Evolutionary conservation across 2,329 filamentous ascomycete species (phyloP).

Genomic region (Fusarium subglutinans): DNA sequence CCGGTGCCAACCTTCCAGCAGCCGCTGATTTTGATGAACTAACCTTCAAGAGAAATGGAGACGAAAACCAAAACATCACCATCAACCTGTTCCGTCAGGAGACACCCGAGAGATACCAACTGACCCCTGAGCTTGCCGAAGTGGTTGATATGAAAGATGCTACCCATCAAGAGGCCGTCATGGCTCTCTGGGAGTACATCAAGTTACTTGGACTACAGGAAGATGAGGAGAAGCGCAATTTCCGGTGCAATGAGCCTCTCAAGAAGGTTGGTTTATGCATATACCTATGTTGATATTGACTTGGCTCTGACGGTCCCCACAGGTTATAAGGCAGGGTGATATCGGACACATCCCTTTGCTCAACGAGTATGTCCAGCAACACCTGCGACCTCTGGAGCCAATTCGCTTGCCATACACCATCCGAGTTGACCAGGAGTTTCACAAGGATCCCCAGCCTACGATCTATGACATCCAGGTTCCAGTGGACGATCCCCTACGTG

Average conservation of each 20-base stretch:
- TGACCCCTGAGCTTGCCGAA: conserved; percentile 82
- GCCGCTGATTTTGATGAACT: conserved; percentile 88
- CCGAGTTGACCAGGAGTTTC: conserved; percentile 86
- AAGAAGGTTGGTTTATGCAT: conserved; percentile 68
- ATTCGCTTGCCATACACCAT: conserved; percentile 91
- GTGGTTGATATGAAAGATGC: conserved; percentile 88
- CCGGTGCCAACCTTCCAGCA: conserved; percentile 55
- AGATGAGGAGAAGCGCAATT: conserved; percentile 92
- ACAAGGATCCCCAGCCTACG: conserved; percentile 78
- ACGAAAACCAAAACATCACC: conserved; percentile 91
- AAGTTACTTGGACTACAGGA: conserved; percentile 86
- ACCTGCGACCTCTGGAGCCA: conserved; percentile 82
- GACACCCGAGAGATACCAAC: conserved; percentile 81
- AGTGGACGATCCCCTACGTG: conserved; percentile 82
- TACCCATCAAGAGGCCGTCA: conserved; percentile 85
- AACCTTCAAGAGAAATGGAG: conserved; percentile 89
- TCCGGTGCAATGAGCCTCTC: conserved; percentile 87
- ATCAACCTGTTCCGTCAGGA: conserved; percentile 89
- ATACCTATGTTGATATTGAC: not conserved
- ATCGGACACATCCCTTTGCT: conserved; percentile 87
- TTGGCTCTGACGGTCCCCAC: conserved; percentile 37
- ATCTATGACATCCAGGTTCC: conserved; percentile 90
- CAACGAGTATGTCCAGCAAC: conserved; percentile 79
- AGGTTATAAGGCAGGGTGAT: conserved; percentile 80
- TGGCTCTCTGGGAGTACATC: conserved; percentile 96